These are phyloP conservation scores for Ogataea thermomethanolica DNA, from an alignment of 805 yeast species.

Conservation along the genomic window DNA sequence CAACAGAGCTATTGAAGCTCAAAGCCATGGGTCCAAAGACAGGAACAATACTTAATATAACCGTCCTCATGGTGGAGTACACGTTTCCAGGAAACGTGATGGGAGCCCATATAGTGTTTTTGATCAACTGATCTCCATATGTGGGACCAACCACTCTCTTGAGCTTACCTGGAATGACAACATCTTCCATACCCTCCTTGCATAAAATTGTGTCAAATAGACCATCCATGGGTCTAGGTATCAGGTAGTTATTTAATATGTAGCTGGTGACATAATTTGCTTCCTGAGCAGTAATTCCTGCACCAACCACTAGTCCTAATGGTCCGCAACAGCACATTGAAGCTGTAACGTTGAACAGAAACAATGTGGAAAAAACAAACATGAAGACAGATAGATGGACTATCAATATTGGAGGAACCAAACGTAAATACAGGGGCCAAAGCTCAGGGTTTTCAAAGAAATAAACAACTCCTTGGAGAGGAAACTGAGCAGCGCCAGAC, in stretches of 20 bases:
- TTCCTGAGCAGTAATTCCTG: conserved; percentile 26
- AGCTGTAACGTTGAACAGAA: conserved; percentile 24
- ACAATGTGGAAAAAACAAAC: conserved; percentile 18
- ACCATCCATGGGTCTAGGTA: conserved; percentile 24
- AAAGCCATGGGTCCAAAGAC: conserved; percentile 23
- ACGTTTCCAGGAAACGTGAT: conserved; percentile 10
- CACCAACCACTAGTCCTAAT: conserved; percentile 25
- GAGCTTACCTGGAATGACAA: conserved; percentile 34
- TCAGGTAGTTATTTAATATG: conserved; percentile 24
- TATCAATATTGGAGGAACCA: conserved; percentile 24
- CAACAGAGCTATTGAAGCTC: conserved; percentile 18
- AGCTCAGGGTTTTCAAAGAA: conserved; percentile 24
- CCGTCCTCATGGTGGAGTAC: conserved; percentile 13
- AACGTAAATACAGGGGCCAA: conserved; percentile 27
- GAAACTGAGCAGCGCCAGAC: conserved; percentile 19
- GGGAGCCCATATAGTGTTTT: conserved; percentile 18
- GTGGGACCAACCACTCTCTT: conserved; percentile 28
- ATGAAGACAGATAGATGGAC: conserved; percentile 20
- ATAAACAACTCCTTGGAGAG: conserved; percentile 26
- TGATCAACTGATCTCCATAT: conserved; percentile 22
- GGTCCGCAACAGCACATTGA: conserved; percentile 27
- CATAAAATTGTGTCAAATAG: conserved; percentile 30
- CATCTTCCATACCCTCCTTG: conserved; percentile 23
- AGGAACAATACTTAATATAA: conserved; percentile 24
- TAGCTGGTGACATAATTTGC: conserved; percentile 24